Base-by-base conservation (phyloP, 345 rosid species). In the Raphanus sativus region DNA sequence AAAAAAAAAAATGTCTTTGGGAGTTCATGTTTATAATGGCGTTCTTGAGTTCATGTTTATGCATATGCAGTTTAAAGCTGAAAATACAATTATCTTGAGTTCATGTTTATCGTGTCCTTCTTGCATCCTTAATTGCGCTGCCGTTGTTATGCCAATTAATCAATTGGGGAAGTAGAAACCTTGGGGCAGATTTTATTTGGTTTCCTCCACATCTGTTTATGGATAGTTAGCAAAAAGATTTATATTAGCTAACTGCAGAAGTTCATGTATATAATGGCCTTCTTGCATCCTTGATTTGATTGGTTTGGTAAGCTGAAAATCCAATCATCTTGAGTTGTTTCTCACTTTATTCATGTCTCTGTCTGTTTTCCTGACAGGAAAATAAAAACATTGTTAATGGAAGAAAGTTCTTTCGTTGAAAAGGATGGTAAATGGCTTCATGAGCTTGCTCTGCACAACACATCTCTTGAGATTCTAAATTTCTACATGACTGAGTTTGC, bases 371-470 rank as follows among this genome's bases (percentile, higher is more conserved):
- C 76, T 34, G 56, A 33, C 89, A 96, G 99, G 89, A 89, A 85
- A 59, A 72, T 96, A 71, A 88, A 73, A 76, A 89, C 92, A 15
- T 85, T 96, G 72, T 83, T 88, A 74, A 77, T 96, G 87, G 99
- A 96, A 77, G 99, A 93, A 83, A 91, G 96, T 76, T 38, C 82
- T 54, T 88, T 91, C 71, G 0, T 3, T 33, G 95, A 91, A 84
- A 88, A 61, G 6, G 99, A 93, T 76, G 96, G 97, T 54, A 71
- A 77, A 0, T 96, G 99, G 99, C 92, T 96, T 62, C 95, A 91
- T 60, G 95, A 91, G 84, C 90, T 96, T 79, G 97, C 99, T 11
- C 0, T 65, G 42, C 81, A 88, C 81, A 96, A 91, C 84, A 75
- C 80, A 0, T 90, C 85, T 72, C 96, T 96, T 3, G 96, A 96